phyloP scores from a whole-genome alignment of 2,329 filamentous ascomycete genomes.

The Coleophoma eucalyptorum region DNA sequence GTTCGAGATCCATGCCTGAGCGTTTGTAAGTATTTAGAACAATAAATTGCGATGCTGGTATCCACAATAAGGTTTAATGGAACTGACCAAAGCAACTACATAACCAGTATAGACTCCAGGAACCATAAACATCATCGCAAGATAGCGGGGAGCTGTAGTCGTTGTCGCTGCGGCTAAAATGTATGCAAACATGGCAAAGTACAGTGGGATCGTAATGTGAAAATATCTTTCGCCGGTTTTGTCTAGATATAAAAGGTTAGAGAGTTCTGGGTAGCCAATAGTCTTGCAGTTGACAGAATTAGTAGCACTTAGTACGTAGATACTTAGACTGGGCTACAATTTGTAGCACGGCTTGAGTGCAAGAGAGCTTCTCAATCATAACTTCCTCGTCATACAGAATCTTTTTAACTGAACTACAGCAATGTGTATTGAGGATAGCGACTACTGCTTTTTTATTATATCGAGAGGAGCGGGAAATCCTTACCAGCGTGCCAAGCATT shows the following conservation, averaged over 20 bases:
- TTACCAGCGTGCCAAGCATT: conserved; percentile 62
- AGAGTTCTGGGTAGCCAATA: not conserved
- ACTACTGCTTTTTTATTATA: no score
- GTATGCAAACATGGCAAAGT: conserved; percentile 59
- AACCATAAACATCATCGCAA: conserved; percentile 71
- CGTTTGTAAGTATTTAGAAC: conserved; percentile 11
- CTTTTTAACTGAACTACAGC: no score
- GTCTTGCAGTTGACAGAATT: no score
- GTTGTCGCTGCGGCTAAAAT: conserved; percentile 65
- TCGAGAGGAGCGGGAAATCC: not conserved
- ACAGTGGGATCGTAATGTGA: conserved; percentile 61
- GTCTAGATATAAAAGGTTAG: conserved; percentile 34
- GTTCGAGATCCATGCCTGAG: conserved; percentile 72
- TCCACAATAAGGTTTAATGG: no score
- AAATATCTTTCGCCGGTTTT: conserved; percentile 67
- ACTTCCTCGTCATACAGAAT: no score
- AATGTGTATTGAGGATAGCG: no score
- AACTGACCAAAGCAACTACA: conserved; percentile 31
- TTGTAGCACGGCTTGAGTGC: no score
- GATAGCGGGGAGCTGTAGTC: conserved; percentile 56
- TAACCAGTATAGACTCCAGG: conserved; percentile 62
- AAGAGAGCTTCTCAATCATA: not conserved
- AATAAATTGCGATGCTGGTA: no score
- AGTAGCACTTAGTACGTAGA: no score
- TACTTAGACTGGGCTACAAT: no score